Evolutionary conservation across 2,329 filamentous ascomycete species (phyloP).

Genomic region (Ceratocystis albifundus): DNA sequence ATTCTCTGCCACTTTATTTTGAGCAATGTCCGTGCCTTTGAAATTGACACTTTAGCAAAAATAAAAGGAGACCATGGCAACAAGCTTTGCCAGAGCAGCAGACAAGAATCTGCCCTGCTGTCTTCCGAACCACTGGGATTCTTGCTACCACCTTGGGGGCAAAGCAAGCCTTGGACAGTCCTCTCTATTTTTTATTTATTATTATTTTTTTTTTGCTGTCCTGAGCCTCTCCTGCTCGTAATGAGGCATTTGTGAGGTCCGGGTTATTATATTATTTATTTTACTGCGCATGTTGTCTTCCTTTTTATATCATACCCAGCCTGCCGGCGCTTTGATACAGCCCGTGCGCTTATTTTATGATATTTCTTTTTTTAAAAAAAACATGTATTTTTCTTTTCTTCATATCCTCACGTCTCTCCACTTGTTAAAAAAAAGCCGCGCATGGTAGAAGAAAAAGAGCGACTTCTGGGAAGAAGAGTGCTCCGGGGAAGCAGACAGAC

Average conservation of each 20-base stretch:
- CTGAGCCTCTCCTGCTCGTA: not conserved
- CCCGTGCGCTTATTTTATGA: not conserved
- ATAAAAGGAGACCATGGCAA: not conserved
- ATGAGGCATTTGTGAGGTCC: not conserved
- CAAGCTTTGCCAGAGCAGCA: too few species aligned
- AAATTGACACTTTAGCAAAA: not conserved
- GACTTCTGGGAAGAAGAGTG: not conserved
- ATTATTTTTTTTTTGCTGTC: too few species aligned
- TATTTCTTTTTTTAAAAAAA: too few species aligned
- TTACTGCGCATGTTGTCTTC: not conserved
- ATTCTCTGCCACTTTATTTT: not conserved
- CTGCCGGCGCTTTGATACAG: slow-evolving; percentile 3
- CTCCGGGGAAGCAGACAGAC: not conserved
- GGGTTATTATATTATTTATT: not conserved
- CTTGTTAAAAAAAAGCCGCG: not conserved
- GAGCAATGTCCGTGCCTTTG: not conserved
- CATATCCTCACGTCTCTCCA: too few species aligned
- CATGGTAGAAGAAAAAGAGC: not conserved
- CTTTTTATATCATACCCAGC: not conserved
- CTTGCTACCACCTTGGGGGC: not conserved
- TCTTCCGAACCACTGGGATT: not conserved
- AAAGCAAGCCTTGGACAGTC: not conserved
- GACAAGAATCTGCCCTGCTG: not conserved
- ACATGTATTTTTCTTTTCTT: not conserved
- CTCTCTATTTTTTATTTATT: not conserved